Percentiles rank a stretch among this genome's conserved stretches.
phyloP scores from a whole-genome alignment of 192 early-diverging fungal genomes.

The Backusella liffmaniae region DNA sequence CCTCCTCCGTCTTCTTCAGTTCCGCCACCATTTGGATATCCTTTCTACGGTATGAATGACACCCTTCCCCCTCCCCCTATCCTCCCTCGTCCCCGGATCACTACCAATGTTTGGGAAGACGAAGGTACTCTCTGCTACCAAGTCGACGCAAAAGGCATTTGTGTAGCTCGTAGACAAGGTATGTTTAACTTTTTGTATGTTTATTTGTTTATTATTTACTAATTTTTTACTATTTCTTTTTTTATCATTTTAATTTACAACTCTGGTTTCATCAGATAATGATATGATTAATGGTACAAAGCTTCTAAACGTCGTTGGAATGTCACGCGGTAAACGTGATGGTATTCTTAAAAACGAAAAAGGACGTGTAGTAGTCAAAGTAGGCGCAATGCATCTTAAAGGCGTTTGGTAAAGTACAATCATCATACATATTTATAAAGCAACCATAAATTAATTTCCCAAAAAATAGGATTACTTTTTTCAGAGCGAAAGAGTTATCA shows the following conservation, averaged over 20 bases:
- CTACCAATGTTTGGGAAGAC: constrained; percentile 81
- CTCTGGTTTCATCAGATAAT: constrained; percentile 54
- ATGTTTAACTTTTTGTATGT: constrained; percentile 5
- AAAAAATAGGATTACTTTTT: constrained; percentile 56
- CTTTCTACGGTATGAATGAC: not conserved
- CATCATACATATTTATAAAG: not conserved
- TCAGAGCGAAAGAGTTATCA: constrained; percentile 61
- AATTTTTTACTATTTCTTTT: constrained; percentile 4
- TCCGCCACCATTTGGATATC: not conserved
- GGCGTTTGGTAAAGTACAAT: constrained; percentile 68
- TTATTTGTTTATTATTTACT: constrained; percentile 12
- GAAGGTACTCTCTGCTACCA: constrained; percentile 78
- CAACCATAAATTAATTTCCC: constrained; percentile 1
- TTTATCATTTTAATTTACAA: constrained; percentile 18
- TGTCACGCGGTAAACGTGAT: constrained; percentile 84
- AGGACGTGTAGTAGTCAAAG: constrained; percentile 79
- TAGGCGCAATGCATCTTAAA: constrained; percentile 82
- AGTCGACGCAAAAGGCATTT: constrained; percentile 76
- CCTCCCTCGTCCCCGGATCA: constrained; percentile 43
- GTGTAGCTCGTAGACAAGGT: constrained; percentile 75
- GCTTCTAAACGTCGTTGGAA: constrained; percentile 79
- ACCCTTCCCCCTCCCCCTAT: not conserved
- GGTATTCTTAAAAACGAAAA: constrained; percentile 86
- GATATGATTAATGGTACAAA: constrained; percentile 87
- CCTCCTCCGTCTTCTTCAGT: not conserved